Evolutionary conservation across 306 rosid genomes (phyloP).

Genomic region (Dryas octopetala): DNA sequence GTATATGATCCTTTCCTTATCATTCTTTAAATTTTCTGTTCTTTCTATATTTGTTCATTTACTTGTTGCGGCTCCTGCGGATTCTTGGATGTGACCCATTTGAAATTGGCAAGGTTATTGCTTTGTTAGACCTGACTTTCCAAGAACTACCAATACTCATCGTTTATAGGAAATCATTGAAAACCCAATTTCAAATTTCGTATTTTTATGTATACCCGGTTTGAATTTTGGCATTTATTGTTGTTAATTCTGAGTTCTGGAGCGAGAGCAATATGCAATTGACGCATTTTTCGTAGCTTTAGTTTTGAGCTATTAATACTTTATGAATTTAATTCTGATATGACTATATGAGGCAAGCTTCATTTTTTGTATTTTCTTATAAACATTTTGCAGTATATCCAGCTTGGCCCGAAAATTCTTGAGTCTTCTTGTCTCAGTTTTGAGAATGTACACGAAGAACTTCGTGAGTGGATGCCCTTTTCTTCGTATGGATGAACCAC

Average conservation of each 20-base stretch:
- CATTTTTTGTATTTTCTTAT: not conserved
- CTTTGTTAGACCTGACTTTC: not conserved
- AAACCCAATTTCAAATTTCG: not conserved
- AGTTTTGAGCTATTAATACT: not conserved
- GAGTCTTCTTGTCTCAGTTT: conserved; percentile 7
- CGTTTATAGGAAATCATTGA: not conserved
- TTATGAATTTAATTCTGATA: not conserved
- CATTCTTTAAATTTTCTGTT: not conserved
- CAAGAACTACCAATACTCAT: not conserved
- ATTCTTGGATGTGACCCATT: not conserved
- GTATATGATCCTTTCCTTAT: not conserved
- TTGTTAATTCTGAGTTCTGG: not conserved
- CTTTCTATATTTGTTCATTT: not conserved
- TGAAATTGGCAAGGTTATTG: conserved; percentile 1
- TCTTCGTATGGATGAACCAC: conserved; percentile 9
- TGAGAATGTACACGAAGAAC: conserved; percentile 5
- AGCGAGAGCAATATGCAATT: not conserved
- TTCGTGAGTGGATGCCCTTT: conserved; percentile 16
- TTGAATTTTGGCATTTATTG: not conserved
- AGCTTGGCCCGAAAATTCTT: conserved; percentile 3
- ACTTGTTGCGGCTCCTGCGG: not conserved
- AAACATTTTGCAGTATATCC: conserved; percentile 3
- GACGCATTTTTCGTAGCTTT: not conserved
- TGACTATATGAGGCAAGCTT: not conserved
- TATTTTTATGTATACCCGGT: not conserved